These are phyloP conservation scores for Diversispora epigaea DNA, from an alignment of 192 early-diverging fungal species.

Conservation along the genomic window DNA sequence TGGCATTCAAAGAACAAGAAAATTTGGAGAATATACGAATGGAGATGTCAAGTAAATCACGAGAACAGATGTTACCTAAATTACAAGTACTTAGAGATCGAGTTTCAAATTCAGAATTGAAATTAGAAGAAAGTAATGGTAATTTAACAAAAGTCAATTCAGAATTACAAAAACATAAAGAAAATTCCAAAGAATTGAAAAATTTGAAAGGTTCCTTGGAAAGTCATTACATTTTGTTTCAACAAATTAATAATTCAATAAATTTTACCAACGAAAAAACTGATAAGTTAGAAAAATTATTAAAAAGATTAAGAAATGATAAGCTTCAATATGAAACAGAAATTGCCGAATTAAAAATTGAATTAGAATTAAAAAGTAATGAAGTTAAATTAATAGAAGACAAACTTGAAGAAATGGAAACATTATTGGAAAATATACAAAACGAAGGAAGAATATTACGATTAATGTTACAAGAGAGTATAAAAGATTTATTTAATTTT, in stretches of 20 bases:
- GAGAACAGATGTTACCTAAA: constrained; percentile 44
- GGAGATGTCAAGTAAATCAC: constrained; percentile 49
- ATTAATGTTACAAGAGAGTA: constrained; percentile 42
- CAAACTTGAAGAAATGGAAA: constrained; percentile 40
- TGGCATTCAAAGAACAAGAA: constrained; percentile 43
- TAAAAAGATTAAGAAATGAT: constrained; percentile 40
- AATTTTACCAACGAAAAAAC: constrained; percentile 41
- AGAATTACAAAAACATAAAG: constrained; percentile 40
- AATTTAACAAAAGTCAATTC: constrained; percentile 36
- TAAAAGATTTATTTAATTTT: constrained; percentile 37
- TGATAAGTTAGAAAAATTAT: constrained; percentile 41
- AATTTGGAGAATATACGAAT: constrained; percentile 39
- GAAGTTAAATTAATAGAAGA: constrained; percentile 36
- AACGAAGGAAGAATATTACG: constrained; percentile 42
- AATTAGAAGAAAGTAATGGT: constrained; percentile 39
- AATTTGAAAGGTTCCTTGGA: constrained; percentile 40
- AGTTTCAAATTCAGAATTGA: constrained; percentile 42
- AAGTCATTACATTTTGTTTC: constrained; percentile 44
- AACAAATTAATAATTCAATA: constrained; percentile 42
- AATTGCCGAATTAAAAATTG: constrained; percentile 33
- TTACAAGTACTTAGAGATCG: constrained; percentile 42
- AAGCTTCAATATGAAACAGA: constrained; percentile 38
- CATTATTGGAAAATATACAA: constrained; percentile 43
- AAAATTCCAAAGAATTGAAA: constrained; percentile 36
- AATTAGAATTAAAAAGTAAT: constrained; percentile 39